Evolutionary conservation across 129 eudicot species (phyloP), one percentile per base, ranked within the genome.

Genomic region (Rutidosis leptorrhynchoides): DNA sequence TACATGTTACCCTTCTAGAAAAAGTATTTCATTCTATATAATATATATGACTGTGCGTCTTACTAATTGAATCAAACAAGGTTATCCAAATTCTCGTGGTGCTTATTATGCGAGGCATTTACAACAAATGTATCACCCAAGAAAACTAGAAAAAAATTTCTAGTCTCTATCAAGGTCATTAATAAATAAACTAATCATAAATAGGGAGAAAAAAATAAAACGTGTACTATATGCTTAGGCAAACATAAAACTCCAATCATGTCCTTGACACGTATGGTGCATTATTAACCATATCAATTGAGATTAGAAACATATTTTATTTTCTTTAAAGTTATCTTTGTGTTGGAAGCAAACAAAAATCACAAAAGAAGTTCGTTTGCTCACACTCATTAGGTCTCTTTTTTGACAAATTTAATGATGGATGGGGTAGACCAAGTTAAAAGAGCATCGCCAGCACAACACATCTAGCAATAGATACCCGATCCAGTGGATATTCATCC

Each of bases 21-120:
- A n/a, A n/a, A n/a, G n/a, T n/a, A n/a, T n/a, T n/a, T n/a, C n/a
- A n/a, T n/a, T n/a, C n/a, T n/a, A n/a, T n/a, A n/a, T n/a, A n/a
- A n/a, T n/a, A n/a, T n/a, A n/a, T n/a, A n/a, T n/a, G n/a, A n/a
- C n/a, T 20, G 22, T 3, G 22, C 76, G 61, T 59, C 26, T 30
- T 9, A 53, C 35, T 7, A 53, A 17, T 30, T 6, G 6, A 6
- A 30, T 30, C 35, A 30, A 5, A 30, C 22, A 23, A 54, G 25
- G 22, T 68, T 66, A 66, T 66, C 71, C 48, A 66, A 66, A 49
- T 6, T 53, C 16, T 56, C 40, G 74, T 56, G 65, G 56, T n/a
- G 55, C 57, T 20, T 24, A 55, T 27, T 16, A 16, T 53, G 42
- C 28, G 11, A 45, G 57, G 35, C 43, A 24, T 16, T 57, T 56